Base-by-base conservation (phyloP, 352 stramenopile genomes). In the Saprolegnia diclina region DNA sequence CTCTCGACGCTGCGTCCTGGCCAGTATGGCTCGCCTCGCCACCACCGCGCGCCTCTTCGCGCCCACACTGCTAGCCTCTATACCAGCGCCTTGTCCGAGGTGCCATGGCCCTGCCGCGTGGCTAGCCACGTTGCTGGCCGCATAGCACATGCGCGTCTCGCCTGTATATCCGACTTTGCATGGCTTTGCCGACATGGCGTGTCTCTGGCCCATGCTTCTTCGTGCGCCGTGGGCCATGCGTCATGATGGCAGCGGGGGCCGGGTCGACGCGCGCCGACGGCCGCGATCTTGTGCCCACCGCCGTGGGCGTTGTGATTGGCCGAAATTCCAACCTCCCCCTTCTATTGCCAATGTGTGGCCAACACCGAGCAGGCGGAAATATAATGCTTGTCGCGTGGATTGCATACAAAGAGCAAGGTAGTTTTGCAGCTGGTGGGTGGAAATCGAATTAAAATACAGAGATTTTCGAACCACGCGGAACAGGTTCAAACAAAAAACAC, bases 401-500 rank as follows among this genome's bases (percentile, higher is more conserved):
- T 37, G 21, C 13, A 69, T 67, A 67, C 61, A 54, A 67, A 67
- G 5, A 0, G 1, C 61, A 22, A 67, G 61, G 6, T 13, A 29
- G 0, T 45, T 29, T 29, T 24, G 7, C 5, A 16, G 3, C 2
- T 35, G 29, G 29, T 35, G 29, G 2, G 29, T 35, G 29, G 1
- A 11, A 29, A 48, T 48, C 1, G 11, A 48, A 48, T 48, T 48
- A 48, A 48, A 48, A 48, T n/a, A 48, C 42, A 35, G 29, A 35
- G 2, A 35, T 35, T 35, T 35, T 35, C 29, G 52, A 59, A 59
- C 4, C 11, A 59, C 52, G 29, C 13, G 44, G 14, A 10, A 56
- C 13, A 35, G n/a, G 0, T 38, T 46, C 35, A 19, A 59, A 54
- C 10, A n/a, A 40, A 72, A 84, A 62, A 82, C 68, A 77, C 42